Conservation (phyloP, 176 grass and related monocot species). For the Oryza australiensis region DNA sequence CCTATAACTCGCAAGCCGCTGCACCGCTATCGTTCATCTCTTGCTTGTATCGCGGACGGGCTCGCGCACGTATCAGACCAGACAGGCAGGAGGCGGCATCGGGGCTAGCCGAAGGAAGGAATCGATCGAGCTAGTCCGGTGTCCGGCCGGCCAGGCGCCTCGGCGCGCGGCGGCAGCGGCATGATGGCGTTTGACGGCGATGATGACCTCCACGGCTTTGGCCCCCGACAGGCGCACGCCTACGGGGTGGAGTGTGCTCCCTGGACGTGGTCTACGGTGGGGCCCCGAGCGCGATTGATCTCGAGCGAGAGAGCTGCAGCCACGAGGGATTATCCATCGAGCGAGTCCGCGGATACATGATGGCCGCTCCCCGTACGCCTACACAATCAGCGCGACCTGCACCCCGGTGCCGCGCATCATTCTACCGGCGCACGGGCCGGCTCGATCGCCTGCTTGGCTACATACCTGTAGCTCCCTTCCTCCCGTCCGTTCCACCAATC, state of each 20-base stretch:
- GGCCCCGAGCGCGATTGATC: too few relatives aligned
- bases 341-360: constrained; percentile 19
- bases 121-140: not conserved
- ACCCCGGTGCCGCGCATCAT: constrained; percentile 33
- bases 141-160: not conserved
- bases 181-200: constrained; percentile 58
- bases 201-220: constrained; percentile 44
- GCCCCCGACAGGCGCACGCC: constrained; percentile 41
- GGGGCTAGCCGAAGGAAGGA: too few relatives aligned
- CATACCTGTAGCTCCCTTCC: too few relatives aligned
- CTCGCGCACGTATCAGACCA: too few relatives aligned
- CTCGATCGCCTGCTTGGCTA: too few relatives aligned
- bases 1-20: too few relatives aligned
- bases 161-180: not conserved
- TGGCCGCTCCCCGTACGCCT: constrained; percentile 28
- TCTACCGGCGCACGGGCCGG: constrained; percentile 32
- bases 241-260: constrained; percentile 41
- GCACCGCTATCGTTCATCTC: too few relatives aligned
- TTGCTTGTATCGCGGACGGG: too few relatives aligned
- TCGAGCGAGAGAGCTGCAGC: not conserved
- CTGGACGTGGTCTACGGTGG: constrained; percentile 12
- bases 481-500: not conserved
- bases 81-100: too few relatives aligned
- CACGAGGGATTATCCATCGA: not conserved
- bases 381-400: constrained; percentile 41